Base-by-base conservation (phyloP, 1,139 yeast genomes). In the Debaryomycetaceae sp. region DNA sequence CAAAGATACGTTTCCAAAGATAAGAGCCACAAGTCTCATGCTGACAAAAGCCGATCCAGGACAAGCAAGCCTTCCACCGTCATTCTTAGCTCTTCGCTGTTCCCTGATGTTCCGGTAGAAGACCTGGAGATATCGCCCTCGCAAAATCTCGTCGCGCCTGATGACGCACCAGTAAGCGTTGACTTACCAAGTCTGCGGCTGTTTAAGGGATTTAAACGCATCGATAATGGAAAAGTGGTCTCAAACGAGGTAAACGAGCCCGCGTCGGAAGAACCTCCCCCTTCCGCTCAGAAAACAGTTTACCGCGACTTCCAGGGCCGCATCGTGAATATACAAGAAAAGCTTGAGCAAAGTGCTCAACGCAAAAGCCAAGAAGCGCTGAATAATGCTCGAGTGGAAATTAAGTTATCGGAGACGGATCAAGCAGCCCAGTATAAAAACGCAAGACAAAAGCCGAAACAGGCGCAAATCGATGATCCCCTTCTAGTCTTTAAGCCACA, bases 381-480 rank as follows among this genome's bases (percentile, higher is more conserved):
- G 30, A 51, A 51, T 34, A 30, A 51, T 49, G 68, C 39, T 45
- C n/a, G n/a, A n/a, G n/a, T n/a, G n/a, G 53, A 43, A 74, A 77
- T 5, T 56, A 62, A 15, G 56, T 67, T 10, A 74, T 71, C 39
- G 40, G 49, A 36, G 27, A 49, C 49, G 16, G 38, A 44, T 14
- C 43, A 49, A 22, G 46, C 49, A 15, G 38, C 36, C 4, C 42
- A 38, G 16, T 40, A 44, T 13, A 7, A 13, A 12, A 13, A 22
- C 7, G 13, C 13, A 7, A 22, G 13, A 7, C 14, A 12, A 11
- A 22, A 13, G 14, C 24, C 24, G 7, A 51, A 43, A n/a, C 36
- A 28, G 27, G 13, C 27, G n/a, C 28, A 26, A 24, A 63, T 65
- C 29, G 85, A 81, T 26, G 96, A 86, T 46, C 95, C 95, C 0